Percentiles rank a stretch among this genome's conserved stretches.
Conservation (phyloP, 139 green algal genomes). For the Mychonastes homosphaera region DNA sequence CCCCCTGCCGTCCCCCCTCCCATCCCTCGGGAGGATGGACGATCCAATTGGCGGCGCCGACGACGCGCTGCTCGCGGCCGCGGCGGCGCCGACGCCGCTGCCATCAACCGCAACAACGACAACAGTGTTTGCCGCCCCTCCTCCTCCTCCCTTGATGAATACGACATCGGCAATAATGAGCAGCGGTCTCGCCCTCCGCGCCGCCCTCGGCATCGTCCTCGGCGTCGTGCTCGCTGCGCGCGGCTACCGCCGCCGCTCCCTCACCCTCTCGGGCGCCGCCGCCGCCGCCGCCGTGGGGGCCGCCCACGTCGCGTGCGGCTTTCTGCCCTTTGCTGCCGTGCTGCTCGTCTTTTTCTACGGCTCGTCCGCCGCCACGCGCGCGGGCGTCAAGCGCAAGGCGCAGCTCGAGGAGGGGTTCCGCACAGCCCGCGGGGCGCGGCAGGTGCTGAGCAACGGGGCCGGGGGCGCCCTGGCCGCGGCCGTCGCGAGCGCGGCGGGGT, state of each 20-base stretch:
- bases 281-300: neutral
- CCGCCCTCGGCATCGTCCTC: neutral
- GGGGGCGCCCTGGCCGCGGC: neutral
- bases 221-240: neutral
- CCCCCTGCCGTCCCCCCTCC: too few relatives aligned
- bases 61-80: too few relatives aligned
- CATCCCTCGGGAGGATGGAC: too few relatives aligned
- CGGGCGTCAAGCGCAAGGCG: conserved; percentile 1
- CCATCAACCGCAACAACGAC: too few relatives aligned
- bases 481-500: neutral
- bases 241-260: neutral
- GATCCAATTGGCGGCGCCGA: too few relatives aligned
- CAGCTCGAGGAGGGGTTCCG: conserved; percentile 6
- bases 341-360: conserved; percentile 12
- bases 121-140: too few relatives aligned
- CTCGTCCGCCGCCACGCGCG: neutral
- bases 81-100: too few relatives aligned
- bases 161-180: too few relatives aligned
- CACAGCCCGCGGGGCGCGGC: neutral
- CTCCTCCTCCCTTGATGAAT: too few relatives aligned
- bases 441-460: neutral
- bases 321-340: neutral
- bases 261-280: neutral
- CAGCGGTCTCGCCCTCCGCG: too few relatives aligned
- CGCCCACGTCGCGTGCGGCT: neutral